Conservation (phyloP, 2,329 filamentous ascomycete species). For the Lasiodiplodia hormozganensis region DNA sequence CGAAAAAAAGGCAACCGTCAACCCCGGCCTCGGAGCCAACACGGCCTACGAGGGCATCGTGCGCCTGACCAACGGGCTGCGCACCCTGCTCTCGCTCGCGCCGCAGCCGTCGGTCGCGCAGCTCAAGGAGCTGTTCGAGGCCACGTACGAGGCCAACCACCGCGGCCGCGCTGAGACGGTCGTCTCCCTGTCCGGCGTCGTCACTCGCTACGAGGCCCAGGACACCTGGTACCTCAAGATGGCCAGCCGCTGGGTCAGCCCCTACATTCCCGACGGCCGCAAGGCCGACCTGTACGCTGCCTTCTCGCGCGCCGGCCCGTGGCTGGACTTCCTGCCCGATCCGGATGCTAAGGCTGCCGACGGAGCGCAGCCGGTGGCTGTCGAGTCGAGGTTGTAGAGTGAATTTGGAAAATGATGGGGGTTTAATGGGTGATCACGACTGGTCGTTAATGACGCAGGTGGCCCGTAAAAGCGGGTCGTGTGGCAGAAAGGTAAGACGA, state of each 20-base stretch:
- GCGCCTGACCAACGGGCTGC: slow-evolving; percentile 10
- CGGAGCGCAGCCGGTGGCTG: background rate
- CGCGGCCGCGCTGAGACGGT: slow-evolving; percentile 9
- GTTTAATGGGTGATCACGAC: too few species aligned
- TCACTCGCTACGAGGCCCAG: slow-evolving; percentile 20
- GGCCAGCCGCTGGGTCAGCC: slow-evolving; percentile 14
- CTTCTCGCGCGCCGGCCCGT: slow-evolving; percentile 2
- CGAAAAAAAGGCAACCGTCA: slow-evolving; percentile 10
- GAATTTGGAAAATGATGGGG: too few species aligned
- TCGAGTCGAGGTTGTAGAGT: slow-evolving; percentile 5
- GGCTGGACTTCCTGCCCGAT: slow-evolving; percentile 7
- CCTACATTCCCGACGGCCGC: slow-evolving; percentile 15
- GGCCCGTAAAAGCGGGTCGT: too few species aligned
- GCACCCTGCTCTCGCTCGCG: background rate
- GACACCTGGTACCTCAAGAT: slow-evolving; percentile 18
- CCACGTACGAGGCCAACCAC: slow-evolving; percentile 6
- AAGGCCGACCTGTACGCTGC: slow-evolving; percentile 12
- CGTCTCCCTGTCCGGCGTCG: slow-evolving; percentile 2
- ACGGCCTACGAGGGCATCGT: slow-evolving; percentile 17
- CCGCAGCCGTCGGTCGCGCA: background rate
- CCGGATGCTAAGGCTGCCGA: background rate
- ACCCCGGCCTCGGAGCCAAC: slow-evolving; percentile 24
- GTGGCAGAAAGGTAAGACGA: too few species aligned
- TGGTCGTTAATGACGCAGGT: too few species aligned
- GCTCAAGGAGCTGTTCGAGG: background rate